Evolutionary conservation across 2,329 filamentous ascomycete genomes (phyloP).

Genomic region (Seiridium cupressi): DNA sequence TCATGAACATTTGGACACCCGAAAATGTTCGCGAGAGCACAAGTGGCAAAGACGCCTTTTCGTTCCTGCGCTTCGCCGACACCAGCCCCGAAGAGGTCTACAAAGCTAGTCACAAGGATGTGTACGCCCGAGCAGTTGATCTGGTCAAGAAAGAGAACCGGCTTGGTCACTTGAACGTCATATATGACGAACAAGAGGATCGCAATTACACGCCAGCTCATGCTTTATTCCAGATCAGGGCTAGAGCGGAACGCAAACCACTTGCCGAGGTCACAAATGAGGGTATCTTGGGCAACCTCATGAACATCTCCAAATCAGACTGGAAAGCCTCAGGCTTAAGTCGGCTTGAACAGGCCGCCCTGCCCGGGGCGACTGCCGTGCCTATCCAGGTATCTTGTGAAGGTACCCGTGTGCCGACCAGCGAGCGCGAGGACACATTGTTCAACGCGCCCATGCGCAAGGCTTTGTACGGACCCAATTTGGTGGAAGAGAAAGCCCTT

Average conservation of each 20-base stretch:
- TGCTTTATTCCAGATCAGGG: slow-evolving; percentile 77
- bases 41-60: slow-evolving; percentile 67
- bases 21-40: slow-evolving; percentile 70
- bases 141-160: slow-evolving; percentile 54
- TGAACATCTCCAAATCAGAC: slow-evolving; percentile 70
- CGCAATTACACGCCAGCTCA: slow-evolving; percentile 68
- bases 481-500: slow-evolving; percentile 69
- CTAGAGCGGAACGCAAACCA: slow-evolving; percentile 64
- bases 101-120: slow-evolving; percentile 62
- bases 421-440: slow-evolving; percentile 69
- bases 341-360: slow-evolving; percentile 76
- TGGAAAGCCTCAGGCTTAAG: slow-evolving; percentile 71
- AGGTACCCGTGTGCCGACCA: slow-evolving; percentile 57
- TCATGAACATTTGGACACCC: slow-evolving; percentile 89
- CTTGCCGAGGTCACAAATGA: slow-evolving; percentile 69
- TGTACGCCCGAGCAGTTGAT: slow-evolving; percentile 72
- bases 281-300: slow-evolving; percentile 70
- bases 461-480: slow-evolving; percentile 66
- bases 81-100: slow-evolving; percentile 72
- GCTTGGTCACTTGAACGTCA: slow-evolving; percentile 64
- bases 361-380: slow-evolving; percentile 78
- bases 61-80: slow-evolving; percentile 87
- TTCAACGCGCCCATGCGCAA: slow-evolving; percentile 79
- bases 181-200: slow-evolving; percentile 67
- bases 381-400: slow-evolving; percentile 80